phyloP scores from a whole-genome alignment of 2,329 filamentous ascomycete species.

The Scytalidium sp. region DNA sequence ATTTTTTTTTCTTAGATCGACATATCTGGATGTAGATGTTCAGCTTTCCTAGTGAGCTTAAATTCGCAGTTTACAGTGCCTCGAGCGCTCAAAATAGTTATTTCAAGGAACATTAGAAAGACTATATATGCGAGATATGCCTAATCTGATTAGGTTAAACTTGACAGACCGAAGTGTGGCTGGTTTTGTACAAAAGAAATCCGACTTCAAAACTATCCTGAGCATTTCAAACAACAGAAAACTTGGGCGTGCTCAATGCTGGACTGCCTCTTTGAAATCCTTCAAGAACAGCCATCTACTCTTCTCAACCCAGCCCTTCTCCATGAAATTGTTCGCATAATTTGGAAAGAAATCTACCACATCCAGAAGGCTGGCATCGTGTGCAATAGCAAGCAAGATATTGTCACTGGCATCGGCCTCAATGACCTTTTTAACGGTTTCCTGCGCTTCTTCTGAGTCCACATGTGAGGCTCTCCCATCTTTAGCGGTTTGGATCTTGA shows the following conservation, averaged over 20 bases:
- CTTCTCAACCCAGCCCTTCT: slow-evolving; percentile 43
- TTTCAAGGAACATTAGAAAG: too few species aligned
- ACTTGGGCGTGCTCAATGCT: slow-evolving; percentile 5
- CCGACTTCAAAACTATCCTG: too few species aligned
- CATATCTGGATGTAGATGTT: too few species aligned
- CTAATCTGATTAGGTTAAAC: too few species aligned
- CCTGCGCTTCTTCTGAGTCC: slow-evolving; percentile 29
- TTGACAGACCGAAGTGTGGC: too few species aligned
- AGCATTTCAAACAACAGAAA: too few species aligned
- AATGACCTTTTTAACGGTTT: slow-evolving; percentile 41
- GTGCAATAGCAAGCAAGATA: slow-evolving; percentile 43
- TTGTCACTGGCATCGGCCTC: slow-evolving; percentile 42
- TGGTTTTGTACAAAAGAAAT: too few species aligned
- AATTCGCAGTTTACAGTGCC: too few species aligned
- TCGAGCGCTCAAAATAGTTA: too few species aligned
- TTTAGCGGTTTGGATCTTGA: slow-evolving; percentile 19
- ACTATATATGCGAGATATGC: too few species aligned
- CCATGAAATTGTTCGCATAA: slow-evolving; percentile 41
- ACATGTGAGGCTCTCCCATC: slow-evolving; percentile 12
- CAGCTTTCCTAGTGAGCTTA: too few species aligned
- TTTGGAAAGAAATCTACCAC: slow-evolving; percentile 48
- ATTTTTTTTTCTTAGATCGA: too few species aligned
- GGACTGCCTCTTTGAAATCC: slow-evolving; percentile 43
- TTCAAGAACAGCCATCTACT: slow-evolving; percentile 47
- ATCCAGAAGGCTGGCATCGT: slow-evolving; percentile 40